phyloP scores from a whole-genome alignment of 805 yeast genomes.

The Jamesozyma jinghongensis region DNA sequence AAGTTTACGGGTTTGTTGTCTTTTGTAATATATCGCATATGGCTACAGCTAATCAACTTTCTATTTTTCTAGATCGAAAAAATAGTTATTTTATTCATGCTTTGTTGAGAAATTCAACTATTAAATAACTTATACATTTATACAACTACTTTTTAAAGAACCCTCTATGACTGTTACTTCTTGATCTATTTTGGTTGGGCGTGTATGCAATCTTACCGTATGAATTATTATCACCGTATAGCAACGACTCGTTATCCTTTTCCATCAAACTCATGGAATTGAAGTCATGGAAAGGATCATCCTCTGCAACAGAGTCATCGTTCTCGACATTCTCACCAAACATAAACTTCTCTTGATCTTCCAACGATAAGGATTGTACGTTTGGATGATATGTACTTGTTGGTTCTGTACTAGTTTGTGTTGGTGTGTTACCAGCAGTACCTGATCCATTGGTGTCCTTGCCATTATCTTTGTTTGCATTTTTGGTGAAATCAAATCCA shows the following conservation, averaged over 20 bases:
- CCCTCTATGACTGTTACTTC: slow-evolving; percentile 34
- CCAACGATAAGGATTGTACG: slow-evolving; percentile 5
- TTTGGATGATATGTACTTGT: neutral
- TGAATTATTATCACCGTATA: slow-evolving; percentile 38
- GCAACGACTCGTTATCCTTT: slow-evolving; percentile 46
- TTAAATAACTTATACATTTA: too few species aligned
- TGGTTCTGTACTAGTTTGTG: slow-evolving; percentile 3
- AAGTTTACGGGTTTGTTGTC: too few species aligned
- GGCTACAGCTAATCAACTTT: too few species aligned
- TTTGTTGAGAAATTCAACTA: too few species aligned
- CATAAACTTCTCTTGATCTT: slow-evolving; percentile 22
- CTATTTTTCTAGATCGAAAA: too few species aligned
- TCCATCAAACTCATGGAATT: slow-evolving; percentile 80
- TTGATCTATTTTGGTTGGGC: slow-evolving; percentile 31
- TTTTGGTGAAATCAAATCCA: slow-evolving; percentile 37
- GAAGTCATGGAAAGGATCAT: slow-evolving; percentile 77
- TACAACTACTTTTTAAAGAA: slow-evolving; percentile 25
- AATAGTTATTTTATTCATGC: too few species aligned
- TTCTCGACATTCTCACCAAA: slow-evolving; percentile 28
- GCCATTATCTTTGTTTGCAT: slow-evolving; percentile 14
- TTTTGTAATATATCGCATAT: too few species aligned
- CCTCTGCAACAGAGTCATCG: slow-evolving; percentile 30
- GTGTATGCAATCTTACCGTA: slow-evolving; percentile 37
- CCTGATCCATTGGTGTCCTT: neutral
- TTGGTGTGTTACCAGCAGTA: neutral